phyloP scores from a whole-genome alignment of 352 stramenopile genomes.

The Phytophthora fragariaefolia region DNA sequence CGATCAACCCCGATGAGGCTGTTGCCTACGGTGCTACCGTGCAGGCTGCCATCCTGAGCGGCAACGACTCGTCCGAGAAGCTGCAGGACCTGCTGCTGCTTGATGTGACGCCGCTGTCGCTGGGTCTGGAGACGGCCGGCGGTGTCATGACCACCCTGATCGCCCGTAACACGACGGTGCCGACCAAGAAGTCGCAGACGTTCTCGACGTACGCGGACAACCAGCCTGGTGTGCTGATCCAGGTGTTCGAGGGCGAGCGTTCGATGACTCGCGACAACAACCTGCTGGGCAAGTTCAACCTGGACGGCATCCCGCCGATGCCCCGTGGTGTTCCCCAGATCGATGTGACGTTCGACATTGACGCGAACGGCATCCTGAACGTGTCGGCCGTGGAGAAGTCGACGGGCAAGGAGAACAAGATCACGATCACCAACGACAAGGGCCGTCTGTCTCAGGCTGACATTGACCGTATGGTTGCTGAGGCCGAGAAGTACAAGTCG shows the following conservation, averaged over 20 bases:
- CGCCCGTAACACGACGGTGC: conserved; percentile 87
- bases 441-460: conserved; percentile 97
- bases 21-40: conserved; percentile 84
- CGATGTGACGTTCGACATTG: conserved; percentile 91
- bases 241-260: conserved; percentile 94
- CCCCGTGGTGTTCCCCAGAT: conserved; percentile 91
- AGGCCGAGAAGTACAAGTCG: conserved; percentile 98
- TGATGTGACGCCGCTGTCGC: conserved; percentile 88
- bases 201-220: conserved; percentile 92
- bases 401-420: conserved; percentile 97
- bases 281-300: conserved; percentile 88
- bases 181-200: conserved; percentile 86
- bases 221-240: conserved; percentile 87
- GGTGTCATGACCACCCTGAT: conserved; percentile 92
- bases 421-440: conserved; percentile 99
- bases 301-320: conserved; percentile 89
- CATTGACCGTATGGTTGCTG: conserved; percentile 98
- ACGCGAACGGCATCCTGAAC: conserved; percentile 94
- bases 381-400: conserved; percentile 94
- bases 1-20: conserved; percentile 85
- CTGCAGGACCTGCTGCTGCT: conserved; percentile 89
- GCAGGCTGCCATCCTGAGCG: conserved; percentile 66
- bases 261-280: conserved; percentile 95
- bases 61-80: conserved; percentile 80
- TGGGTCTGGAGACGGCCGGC: conserved; percentile 88